phyloP scores from a whole-genome alignment of 2,329 filamentous ascomycete genomes.

The Paecilomyces variotii region DNA sequence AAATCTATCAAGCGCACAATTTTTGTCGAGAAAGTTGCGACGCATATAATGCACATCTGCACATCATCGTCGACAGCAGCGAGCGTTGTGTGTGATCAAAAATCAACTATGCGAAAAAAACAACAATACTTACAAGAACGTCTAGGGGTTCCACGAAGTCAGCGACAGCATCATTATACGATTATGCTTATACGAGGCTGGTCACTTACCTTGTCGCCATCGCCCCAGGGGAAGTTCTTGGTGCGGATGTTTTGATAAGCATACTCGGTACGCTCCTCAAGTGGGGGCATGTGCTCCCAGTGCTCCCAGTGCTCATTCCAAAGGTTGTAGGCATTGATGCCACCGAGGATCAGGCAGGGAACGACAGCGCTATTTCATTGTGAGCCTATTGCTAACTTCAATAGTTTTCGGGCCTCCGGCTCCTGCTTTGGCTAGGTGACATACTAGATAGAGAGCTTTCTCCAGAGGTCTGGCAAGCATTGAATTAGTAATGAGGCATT shows the following conservation, averaged over 20 bases:
- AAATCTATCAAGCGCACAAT: background rate
- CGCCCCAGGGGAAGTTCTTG: slow-evolving; percentile 92
- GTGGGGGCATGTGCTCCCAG: slow-evolving; percentile 72
- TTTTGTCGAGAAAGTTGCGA: background rate
- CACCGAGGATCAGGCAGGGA: slow-evolving; percentile 63
- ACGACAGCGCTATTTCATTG: slow-evolving; percentile 56
- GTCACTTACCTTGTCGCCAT: slow-evolving; percentile 79
- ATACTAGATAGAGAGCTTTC: slow-evolving; percentile 94
- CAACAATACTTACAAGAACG: slow-evolving; percentile 52
- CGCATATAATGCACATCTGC: background rate
- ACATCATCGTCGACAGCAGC: background rate
- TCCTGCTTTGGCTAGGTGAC: slow-evolving; percentile 29
- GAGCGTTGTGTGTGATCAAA: background rate
- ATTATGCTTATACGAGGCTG: slow-evolving; percentile 5
- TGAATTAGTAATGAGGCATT: slow-evolving; percentile 15
- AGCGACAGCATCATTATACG: slow-evolving; percentile 2
- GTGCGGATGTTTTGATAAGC: slow-evolving; percentile 94
- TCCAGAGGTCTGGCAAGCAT: slow-evolving; percentile 68
- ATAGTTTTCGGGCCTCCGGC: background rate
- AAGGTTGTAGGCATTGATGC: slow-evolving; percentile 78
- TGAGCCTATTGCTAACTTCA: slow-evolving; percentile 9
- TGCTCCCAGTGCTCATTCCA: slow-evolving; percentile 98
- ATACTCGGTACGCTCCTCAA: slow-evolving; percentile 89
- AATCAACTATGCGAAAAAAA: background rate
- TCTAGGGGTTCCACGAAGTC: slow-evolving; percentile 35